Percentiles rank a stretch among this genome's conserved stretches.
These are phyloP conservation scores for Aphanomyces cochlioides DNA, from an alignment of 352 stramenopile genomes.

Conservation along the genomic window DNA sequence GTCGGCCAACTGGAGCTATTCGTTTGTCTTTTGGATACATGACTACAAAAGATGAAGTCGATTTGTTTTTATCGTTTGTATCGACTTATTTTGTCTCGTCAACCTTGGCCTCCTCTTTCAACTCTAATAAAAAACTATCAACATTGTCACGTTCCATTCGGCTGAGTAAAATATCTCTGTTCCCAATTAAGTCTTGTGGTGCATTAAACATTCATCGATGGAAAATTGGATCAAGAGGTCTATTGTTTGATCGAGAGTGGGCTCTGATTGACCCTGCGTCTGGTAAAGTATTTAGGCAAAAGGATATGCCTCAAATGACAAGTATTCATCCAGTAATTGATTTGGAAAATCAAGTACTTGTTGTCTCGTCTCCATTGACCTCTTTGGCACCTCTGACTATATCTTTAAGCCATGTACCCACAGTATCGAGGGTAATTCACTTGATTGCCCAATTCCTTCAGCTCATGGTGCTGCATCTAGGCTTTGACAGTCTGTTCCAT, in stretches of 20 bases:
- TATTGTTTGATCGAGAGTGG: conserved; percentile 73
- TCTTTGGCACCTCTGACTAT: background rate
- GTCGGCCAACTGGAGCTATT: conserved; percentile 60
- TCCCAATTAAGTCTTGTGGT: conserved; percentile 74
- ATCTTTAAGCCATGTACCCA: conserved; percentile 15
- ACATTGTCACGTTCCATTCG: conserved; percentile 21
- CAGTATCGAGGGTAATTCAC: conserved; percentile 11
- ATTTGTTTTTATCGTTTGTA: conserved; percentile 48
- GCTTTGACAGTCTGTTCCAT: conserved; percentile 37
- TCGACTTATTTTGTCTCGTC: conserved; percentile 57
- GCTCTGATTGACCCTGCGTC: conserved; percentile 60
- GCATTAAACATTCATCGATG: conserved; percentile 55
- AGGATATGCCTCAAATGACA: conserved; percentile 54
- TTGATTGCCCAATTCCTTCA: background rate
- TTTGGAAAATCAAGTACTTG: conserved; percentile 51
- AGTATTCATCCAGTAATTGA: conserved; percentile 63
- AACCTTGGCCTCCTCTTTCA: background rate
- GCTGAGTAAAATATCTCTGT: conserved; percentile 57
- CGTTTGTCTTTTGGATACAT: conserved; percentile 74
- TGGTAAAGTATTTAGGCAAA: conserved; percentile 50
- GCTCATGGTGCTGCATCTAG: conserved; percentile 10
- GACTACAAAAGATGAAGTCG: conserved; percentile 64
- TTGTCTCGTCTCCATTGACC: conserved; percentile 40
- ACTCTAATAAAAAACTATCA: background rate
- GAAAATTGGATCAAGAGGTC: conserved; percentile 52